phyloP scores from a whole-genome alignment of 1,139 yeast genomes.

The Hemisphaericaspora lyxosophila region DNA sequence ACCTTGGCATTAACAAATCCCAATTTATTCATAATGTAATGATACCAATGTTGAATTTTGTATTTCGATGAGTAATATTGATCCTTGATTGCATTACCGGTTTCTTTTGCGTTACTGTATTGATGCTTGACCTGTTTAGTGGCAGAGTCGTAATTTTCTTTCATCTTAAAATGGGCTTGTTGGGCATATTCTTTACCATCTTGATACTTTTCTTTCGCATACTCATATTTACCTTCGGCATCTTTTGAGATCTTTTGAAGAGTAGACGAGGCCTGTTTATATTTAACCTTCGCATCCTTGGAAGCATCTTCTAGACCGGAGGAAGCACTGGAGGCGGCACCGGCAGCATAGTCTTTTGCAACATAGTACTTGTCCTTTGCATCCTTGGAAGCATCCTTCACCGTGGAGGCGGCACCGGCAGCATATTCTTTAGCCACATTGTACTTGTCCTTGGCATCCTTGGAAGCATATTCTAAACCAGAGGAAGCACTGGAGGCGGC shows the following conservation, averaged over 20 bases:
- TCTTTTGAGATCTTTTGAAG: slow-evolving; percentile 1
- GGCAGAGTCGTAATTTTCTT: background rate
- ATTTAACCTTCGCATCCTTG: slow-evolving; percentile 10
- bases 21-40: slow-evolving; percentile 3
- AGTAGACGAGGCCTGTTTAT: slow-evolving; percentile 6
- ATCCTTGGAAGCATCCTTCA: slow-evolving; percentile 1
- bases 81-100: background rate
- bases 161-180: slow-evolving; percentile 1
- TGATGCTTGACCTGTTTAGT: background rate
- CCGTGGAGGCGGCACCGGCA: background rate
- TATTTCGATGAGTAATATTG: background rate
- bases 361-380: slow-evolving; percentile 2
- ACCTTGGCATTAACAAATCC: slow-evolving; percentile 11
- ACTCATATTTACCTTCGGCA: slow-evolving; percentile 5
- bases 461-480: slow-evolving; percentile 8
- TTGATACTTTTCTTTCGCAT: slow-evolving; percentile 1
- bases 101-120: background rate
- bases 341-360: slow-evolving; percentile 8
- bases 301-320: slow-evolving; percentile 8
- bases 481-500: slow-evolving; percentile 1
- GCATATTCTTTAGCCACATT: slow-evolving; percentile 12
- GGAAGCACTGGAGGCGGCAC: slow-evolving; percentile 1
- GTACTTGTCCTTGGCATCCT: slow-evolving; percentile 11
- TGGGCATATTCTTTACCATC: slow-evolving; percentile 7
- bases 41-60: background rate